These are phyloP conservation scores for Neofusicoccum sp. DNA, from an alignment of 2,329 filamentous ascomycete genomes.

Conservation along the genomic window DNA sequence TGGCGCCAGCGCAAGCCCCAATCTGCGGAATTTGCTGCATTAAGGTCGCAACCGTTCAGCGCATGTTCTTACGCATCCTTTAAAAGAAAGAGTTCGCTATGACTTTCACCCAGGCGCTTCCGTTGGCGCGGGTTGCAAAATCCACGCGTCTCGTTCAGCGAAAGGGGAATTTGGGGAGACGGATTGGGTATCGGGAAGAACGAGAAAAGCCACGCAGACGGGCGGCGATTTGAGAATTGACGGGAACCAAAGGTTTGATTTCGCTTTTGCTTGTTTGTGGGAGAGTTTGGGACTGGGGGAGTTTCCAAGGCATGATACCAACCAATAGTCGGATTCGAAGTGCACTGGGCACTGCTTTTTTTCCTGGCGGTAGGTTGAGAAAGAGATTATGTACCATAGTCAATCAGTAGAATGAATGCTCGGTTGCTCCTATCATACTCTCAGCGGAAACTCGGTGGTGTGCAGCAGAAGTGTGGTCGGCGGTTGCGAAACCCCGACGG, in stretches of 20 bases:
- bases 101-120: neutral
- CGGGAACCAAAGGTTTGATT: neutral
- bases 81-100: neutral
- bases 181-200: neutral
- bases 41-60: slow-evolving; percentile 20
- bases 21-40: slow-evolving; percentile 47
- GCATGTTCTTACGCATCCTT: neutral
- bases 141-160: too few species aligned
- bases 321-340: slow-evolving; percentile 15
- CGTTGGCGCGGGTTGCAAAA: too few species aligned
- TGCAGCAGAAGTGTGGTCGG: neutral
- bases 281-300: neutral
- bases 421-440: neutral
- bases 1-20: slow-evolving; percentile 48
- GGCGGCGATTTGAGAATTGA: neutral
- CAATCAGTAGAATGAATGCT: slow-evolving; percentile 4
- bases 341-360: neutral
- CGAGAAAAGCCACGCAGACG: neutral
- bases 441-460: too few species aligned
- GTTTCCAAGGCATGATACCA: slow-evolving; percentile 19
- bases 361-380: neutral
- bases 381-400: slow-evolving; percentile 5
- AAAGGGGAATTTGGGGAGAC: too few species aligned
- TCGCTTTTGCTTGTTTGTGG: neutral
- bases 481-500: neutral